Evolutionary conservation across 1,284 basidiomycete species (phyloP).

Genomic region (Coniferiporia weirii): DNA sequence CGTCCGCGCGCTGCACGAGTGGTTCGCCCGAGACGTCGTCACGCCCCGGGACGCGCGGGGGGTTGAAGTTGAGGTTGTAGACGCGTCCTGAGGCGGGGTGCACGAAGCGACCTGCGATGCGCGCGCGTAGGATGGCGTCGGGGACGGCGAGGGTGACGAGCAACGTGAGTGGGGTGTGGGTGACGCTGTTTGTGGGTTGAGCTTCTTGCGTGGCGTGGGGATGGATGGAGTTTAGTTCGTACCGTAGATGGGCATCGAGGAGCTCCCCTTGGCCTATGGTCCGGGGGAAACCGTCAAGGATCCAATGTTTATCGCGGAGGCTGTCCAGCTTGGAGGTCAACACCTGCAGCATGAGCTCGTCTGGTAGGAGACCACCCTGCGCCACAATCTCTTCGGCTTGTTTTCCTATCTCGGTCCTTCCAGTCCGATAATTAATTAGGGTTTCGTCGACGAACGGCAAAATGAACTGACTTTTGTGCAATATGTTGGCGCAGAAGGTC

Average conservation of each 20-base stretch:
- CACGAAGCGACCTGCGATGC: conserved; percentile 93
- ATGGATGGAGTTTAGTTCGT: conserved; percentile 23
- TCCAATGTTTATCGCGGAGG: conserved; percentile 81
- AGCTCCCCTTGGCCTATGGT: conserved; percentile 87
- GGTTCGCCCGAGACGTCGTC: conserved; percentile 95
- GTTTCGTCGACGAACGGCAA: neutral
- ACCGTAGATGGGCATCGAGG: conserved; percentile 73
- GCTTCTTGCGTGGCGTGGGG: conserved; percentile 12
- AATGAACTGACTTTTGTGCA: conserved; percentile 44
- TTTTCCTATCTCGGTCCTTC: conserved; percentile 62
- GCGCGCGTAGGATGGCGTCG: conserved; percentile 82
- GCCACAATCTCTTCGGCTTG: conserved; percentile 75
- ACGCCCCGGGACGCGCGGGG: conserved; percentile 77
- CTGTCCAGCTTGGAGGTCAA: conserved; percentile 65
- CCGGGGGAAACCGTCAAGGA: conserved; percentile 94
- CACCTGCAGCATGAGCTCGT: conserved; percentile 73
- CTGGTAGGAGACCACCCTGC: conserved; percentile 67
- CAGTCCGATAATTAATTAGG: neutral
- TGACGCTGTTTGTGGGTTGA: conserved; percentile 36
- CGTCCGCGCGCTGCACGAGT: conserved; percentile 85
- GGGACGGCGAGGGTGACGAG: conserved; percentile 91
- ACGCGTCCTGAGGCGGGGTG: conserved; percentile 91
- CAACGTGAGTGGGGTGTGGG: conserved; percentile 67
- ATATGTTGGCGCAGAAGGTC: conserved; percentile 81
- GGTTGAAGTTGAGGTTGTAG: conserved; percentile 91